A percentile compares a stretch with the other conserved stretches of the same genome.
Evolutionary conservation across 2,329 filamentous ascomycete genomes (phyloP).

Genomic region (Zymoseptoria pseudotritici): DNA sequence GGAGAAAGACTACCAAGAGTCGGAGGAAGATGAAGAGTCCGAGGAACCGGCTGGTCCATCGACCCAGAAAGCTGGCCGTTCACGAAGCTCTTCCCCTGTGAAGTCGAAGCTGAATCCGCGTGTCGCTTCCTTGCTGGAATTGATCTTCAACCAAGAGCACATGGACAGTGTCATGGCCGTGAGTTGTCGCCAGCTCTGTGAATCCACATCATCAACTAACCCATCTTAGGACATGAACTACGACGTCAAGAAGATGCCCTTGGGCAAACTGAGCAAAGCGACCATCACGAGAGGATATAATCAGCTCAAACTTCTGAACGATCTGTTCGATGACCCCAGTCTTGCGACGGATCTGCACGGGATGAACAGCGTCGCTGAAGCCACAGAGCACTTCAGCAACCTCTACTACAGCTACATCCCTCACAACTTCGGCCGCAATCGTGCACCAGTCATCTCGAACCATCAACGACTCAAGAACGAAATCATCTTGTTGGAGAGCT

Average conservation of each 20-base stretch:
- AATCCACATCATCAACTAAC: not conserved
- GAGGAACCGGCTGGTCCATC: slow-evolving; percentile 3
- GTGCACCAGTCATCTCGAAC: slow-evolving; percentile 60
- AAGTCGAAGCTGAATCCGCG: slow-evolving; percentile 41
- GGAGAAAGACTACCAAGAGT: slow-evolving; percentile 66
- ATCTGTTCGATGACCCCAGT: slow-evolving; percentile 50
- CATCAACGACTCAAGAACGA: slow-evolving; percentile 60
- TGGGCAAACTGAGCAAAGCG: slow-evolving; percentile 75
- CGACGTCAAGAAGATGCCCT: slow-evolving; percentile 66
- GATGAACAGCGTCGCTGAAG: slow-evolving; percentile 21
- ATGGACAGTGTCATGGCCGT: slow-evolving; percentile 49
- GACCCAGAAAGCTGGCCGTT: not conserved
- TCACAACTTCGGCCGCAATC: slow-evolving; percentile 67
- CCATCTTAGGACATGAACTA: slow-evolving; percentile 60
- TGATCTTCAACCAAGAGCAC: slow-evolving; percentile 75
- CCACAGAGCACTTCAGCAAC: slow-evolving; percentile 62
- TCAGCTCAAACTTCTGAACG: slow-evolving; percentile 57
- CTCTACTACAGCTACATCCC: slow-evolving; percentile 76
- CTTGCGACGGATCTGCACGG: slow-evolving; percentile 39
- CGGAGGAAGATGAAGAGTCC: slow-evolving; percentile 47
- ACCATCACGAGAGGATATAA: slow-evolving; percentile 71
- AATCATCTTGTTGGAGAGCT: slow-evolving; percentile 69
- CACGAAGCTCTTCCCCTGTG: slow-evolving; percentile 16
- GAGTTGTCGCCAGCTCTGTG: not conserved
- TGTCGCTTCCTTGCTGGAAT: slow-evolving; percentile 62